Evolutionary conservation across 116 monocot genomes (phyloP).

Genomic region (Phalaenopsis hybrid): DNA sequence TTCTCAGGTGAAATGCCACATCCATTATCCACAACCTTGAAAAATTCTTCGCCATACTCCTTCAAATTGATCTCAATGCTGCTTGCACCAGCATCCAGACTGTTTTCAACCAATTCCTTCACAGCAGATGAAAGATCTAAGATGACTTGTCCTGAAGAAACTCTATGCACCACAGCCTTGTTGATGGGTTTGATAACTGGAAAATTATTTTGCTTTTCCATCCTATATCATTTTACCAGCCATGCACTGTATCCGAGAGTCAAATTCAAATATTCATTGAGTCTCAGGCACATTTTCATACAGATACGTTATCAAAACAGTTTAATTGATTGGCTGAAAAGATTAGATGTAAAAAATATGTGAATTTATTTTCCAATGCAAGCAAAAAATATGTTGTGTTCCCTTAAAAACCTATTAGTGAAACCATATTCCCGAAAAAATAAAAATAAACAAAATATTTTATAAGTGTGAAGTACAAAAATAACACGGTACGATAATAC

Average conservation of each 20-base stretch:
- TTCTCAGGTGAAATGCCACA: constrained; percentile 79
- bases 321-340: background rate
- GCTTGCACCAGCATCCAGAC: constrained; percentile 87
- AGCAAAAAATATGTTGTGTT: background rate
- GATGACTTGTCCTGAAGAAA: constrained; percentile 96
- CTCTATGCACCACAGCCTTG: constrained; percentile 67
- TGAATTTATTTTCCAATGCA: no score
- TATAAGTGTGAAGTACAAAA: background rate
- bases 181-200: constrained; percentile 64
- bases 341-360: background rate
- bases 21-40: constrained; percentile 94
- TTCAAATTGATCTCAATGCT: constrained; percentile 74
- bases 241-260: background rate
- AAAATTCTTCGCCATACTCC: constrained; percentile 70
- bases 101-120: constrained; percentile 95
- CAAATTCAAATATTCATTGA: background rate
- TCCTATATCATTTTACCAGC: constrained; percentile 3
- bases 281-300: background rate
- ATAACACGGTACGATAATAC: background rate
- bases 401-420: background rate
- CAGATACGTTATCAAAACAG: background rate
- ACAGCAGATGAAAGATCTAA: constrained; percentile 91
- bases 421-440: background rate
- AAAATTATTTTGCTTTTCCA: constrained; percentile 28
- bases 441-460: background rate